These are phyloP conservation scores for Azolla pinnata DNA, from an alignment of 75 land plant species.

Conservation along the genomic window DNA sequence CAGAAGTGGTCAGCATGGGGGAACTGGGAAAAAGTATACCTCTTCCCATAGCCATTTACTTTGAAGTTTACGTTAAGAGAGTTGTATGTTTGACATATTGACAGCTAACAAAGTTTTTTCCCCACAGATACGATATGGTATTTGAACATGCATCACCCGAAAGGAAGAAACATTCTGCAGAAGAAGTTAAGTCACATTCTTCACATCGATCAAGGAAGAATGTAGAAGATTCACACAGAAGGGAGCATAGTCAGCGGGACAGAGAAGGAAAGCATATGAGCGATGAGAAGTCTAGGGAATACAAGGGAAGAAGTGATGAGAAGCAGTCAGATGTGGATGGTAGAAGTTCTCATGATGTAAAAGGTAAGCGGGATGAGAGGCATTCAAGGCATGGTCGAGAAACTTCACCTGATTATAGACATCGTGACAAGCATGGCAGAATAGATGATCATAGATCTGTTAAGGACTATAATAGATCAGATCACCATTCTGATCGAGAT, in stretches of 20 bases:
- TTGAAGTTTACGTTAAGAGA: not conserved
- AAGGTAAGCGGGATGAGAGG: too few species aligned
- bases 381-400: too few species aligned
- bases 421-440: not conserved
- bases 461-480: not conserved
- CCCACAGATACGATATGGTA: constrained; percentile 70
- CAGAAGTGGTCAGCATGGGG: constrained; percentile 59
- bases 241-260: constrained; percentile 12
- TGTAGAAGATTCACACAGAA: too few species aligned
- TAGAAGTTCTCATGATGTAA: too few species aligned
- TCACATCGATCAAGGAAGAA: too few species aligned
- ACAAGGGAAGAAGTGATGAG: not conserved
- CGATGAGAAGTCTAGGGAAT: constrained; percentile 5
- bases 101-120: not conserved
- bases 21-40: constrained; percentile 37
- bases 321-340: too few species aligned
- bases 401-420: constrained; percentile 6
- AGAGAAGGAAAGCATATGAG: not conserved
- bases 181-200: not conserved
- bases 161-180: not conserved
- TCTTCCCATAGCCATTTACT: constrained; percentile 2
- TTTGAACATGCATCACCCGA: constrained; percentile 45
- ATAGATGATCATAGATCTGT: not conserved
- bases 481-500: not conserved
- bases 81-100: not conserved